These are phyloP conservation scores for Rhizoctonia solani DNA, from an alignment of 1,284 basidiomycete genomes.

Conservation along the genomic window DNA sequence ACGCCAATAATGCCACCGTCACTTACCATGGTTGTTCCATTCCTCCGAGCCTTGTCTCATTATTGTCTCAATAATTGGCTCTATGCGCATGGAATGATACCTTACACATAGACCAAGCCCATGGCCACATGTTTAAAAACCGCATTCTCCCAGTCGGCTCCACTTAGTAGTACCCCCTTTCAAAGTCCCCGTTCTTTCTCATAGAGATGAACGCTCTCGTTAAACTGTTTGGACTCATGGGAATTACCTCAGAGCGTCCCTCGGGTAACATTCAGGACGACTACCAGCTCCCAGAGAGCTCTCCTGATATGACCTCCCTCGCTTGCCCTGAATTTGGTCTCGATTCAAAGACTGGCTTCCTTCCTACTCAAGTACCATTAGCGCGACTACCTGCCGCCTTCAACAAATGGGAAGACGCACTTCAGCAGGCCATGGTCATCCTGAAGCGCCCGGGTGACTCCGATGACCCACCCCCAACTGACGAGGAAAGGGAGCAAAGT, in stretches of 20 bases:
- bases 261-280: neutral
- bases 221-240: conserved; percentile 1
- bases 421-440: conserved; percentile 42
- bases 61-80: conserved; percentile 14
- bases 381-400: conserved; percentile 45
- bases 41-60: conserved; percentile 1
- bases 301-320: conserved; percentile 55
- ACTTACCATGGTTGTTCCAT: neutral
- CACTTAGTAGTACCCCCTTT: too few relatives aligned
- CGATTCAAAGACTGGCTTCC: conserved; percentile 57
- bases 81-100: too few relatives aligned
- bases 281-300: conserved; percentile 43
- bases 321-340: conserved; percentile 61
- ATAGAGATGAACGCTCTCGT: conserved; percentile 10
- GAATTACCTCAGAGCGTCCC: neutral
- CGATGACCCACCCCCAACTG: conserved; percentile 40
- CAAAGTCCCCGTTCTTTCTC: neutral
- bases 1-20: neutral
- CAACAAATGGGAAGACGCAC: conserved; percentile 51
- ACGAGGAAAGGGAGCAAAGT: conserved; percentile 38
- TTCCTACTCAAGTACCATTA: conserved; percentile 54
- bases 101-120: too few relatives aligned
- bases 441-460: conserved; percentile 44
- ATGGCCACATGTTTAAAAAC: neutral
- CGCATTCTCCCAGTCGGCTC: neutral